A percentile compares a stretch with the other conserved stretches of the same genome.
Evolutionary conservation across 1,284 basidiomycete genomes (phyloP).

Genomic region (Peniophora sp.): DNA sequence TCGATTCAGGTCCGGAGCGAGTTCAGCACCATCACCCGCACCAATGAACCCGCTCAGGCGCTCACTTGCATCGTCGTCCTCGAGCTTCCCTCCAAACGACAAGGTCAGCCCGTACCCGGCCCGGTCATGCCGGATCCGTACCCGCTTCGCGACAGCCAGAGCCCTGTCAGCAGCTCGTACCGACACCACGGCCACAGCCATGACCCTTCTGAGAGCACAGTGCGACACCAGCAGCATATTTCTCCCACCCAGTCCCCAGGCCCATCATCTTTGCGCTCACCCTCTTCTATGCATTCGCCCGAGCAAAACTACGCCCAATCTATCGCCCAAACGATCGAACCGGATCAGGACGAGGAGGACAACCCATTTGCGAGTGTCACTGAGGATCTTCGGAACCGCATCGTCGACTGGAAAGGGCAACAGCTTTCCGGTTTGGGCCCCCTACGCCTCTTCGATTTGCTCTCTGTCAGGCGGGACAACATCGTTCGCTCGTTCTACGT

Average conservation of each 20-base stretch:
- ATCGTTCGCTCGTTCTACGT: slow-evolving; percentile 89
- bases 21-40: slow-evolving; percentile 70
- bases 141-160: slow-evolving; percentile 3
- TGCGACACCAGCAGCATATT: slow-evolving; percentile 12
- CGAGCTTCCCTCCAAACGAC: slow-evolving; percentile 74
- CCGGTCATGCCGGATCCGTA: slow-evolving; percentile 44
- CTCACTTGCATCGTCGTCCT: slow-evolving; percentile 88
- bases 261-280: slow-evolving; percentile 9
- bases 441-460: slow-evolving; percentile 85
- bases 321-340: slow-evolving; percentile 9
- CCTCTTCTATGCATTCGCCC: slow-evolving; percentile 15
- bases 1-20: slow-evolving; percentile 86
- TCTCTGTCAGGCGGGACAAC: slow-evolving; percentile 81
- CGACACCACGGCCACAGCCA: slow-evolving; percentile 2
- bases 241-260: slow-evolving; percentile 9
- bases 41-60: slow-evolving; percentile 65
- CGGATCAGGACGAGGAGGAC: slow-evolving; percentile 36
- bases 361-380: slow-evolving; percentile 76
- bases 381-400: slow-evolving; percentile 80
- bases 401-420: slow-evolving; percentile 93
- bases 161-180: background rate
- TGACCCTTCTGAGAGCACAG: slow-evolving; percentile 11
- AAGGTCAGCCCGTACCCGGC: slow-evolving; percentile 46
- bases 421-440: slow-evolving; percentile 81
- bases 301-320: slow-evolving; percentile 13